Conservation (phyloP, 2,329 filamentous ascomycete species). For the Plectosphaerella plurivora region DNA sequence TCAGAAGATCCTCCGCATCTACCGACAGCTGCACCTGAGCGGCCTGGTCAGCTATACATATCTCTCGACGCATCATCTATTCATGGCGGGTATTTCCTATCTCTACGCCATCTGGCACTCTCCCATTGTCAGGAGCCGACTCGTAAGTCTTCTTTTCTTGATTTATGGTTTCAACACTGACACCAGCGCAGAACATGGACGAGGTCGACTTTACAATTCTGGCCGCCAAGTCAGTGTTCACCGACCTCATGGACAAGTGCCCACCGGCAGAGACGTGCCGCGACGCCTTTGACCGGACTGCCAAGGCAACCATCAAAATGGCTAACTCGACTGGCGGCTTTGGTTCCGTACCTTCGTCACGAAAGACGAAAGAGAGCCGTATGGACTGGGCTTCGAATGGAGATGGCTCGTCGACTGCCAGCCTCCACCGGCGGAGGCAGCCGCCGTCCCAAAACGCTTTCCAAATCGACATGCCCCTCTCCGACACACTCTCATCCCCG, state of each 20-base stretch:
- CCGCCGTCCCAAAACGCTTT: conserved; percentile 12
- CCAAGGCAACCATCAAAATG: conserved; percentile 94
- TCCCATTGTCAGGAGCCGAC: conserved; percentile 74
- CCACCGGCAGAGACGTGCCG: conserved; percentile 91
- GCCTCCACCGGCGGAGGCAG: conserved; percentile 12
- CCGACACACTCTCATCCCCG: conserved; percentile 36
- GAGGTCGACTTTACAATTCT: conserved; percentile 97
- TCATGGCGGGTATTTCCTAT: conserved; percentile 96
- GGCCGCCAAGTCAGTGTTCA: conserved; percentile 86
- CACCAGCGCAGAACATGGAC: conserved; percentile 63
- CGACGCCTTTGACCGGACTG: conserved; percentile 92
- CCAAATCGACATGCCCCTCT: conserved; percentile 29
- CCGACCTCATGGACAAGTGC: conserved; percentile 89
- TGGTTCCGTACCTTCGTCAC: conserved; percentile 31
- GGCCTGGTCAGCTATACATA: conserved; percentile 95
- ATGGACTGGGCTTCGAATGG: conserved; percentile 24
- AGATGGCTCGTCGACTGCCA: conserved; percentile 18
- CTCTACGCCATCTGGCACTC: conserved; percentile 98
- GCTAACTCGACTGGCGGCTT: conserved; percentile 83
- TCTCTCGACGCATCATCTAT: conserved; percentile 89
- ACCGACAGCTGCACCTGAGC: conserved; percentile 81
- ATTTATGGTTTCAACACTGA: conserved; percentile 8
- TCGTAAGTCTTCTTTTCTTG: conserved; percentile 54
- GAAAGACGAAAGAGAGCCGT: conserved; percentile 8
- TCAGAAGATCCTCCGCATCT: conserved; percentile 85